Evolutionary conservation across 2,329 filamentous ascomycete genomes (phyloP).

Genomic region (Blumeria hordei): DNA sequence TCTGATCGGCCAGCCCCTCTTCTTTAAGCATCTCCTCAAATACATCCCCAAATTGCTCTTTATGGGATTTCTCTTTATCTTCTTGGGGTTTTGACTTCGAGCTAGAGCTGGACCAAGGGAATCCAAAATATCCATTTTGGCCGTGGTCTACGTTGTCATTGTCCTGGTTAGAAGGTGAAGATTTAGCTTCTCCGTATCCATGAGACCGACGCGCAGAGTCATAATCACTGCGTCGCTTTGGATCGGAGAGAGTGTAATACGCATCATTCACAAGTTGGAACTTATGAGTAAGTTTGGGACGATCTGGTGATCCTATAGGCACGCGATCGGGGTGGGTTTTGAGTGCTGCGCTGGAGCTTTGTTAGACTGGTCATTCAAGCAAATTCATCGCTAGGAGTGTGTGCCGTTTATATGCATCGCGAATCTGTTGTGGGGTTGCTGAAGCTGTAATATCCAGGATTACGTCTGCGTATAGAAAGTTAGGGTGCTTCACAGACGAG

Average conservation of each 20-base stretch:
- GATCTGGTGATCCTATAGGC: constrained; percentile 59
- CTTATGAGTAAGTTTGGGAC: constrained; percentile 53
- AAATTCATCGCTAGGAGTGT: neutral
- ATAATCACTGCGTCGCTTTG: constrained; percentile 56
- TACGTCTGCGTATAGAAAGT: constrained; percentile 27
- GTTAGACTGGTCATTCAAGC: neutral
- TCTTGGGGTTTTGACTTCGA: constrained; percentile 19
- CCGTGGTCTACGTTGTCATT: constrained; percentile 21
- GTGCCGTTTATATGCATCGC: constrained; percentile 82
- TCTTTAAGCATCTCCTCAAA: constrained; percentile 83
- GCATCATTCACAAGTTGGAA: constrained; percentile 88
- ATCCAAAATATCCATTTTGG: constrained; percentile 21
- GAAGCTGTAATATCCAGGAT: constrained; percentile 49
- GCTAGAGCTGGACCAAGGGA: constrained; percentile 49
- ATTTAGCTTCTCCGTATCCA: constrained; percentile 19
- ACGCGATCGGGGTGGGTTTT: constrained; percentile 91
- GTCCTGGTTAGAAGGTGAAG: constrained; percentile 20
- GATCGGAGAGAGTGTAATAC: constrained; percentile 75
- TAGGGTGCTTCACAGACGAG: neutral
- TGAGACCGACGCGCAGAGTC: constrained; percentile 45
- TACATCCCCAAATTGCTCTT: constrained; percentile 67
- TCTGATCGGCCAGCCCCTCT: constrained; percentile 55
- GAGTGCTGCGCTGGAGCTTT: constrained; percentile 42
- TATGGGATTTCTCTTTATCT: constrained; percentile 34
- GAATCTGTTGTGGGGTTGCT: constrained; percentile 62